Percentiles rank a stretch among this genome's conserved stretches.
phyloP scores from a whole-genome alignment of 352 stramenopile genomes.

The Blastocystis sp. region DNA sequence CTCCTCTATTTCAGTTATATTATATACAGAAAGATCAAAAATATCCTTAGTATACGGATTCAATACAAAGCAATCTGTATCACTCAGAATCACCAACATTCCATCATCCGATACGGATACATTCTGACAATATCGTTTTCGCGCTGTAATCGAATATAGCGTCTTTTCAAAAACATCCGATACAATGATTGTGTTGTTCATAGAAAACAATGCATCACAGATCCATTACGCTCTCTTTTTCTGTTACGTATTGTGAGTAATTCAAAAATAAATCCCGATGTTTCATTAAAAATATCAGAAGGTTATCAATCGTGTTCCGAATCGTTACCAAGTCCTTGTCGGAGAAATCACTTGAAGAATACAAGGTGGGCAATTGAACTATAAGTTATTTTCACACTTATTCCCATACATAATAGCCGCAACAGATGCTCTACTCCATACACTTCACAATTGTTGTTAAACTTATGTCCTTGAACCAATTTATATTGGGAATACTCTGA shows the following conservation, averaged over 20 bases:
- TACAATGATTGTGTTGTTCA: background rate
- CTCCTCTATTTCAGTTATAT: background rate
- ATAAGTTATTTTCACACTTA: background rate
- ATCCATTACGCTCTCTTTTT: background rate
- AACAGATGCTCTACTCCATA: conserved; percentile 9
- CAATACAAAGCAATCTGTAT: background rate
- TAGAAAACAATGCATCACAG: conserved; percentile 6
- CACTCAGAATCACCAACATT: background rate
- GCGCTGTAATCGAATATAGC: background rate
- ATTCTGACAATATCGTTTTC: background rate
- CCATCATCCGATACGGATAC: background rate
- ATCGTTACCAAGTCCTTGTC: background rate
- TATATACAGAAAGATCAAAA: background rate
- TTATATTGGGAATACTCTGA: background rate
- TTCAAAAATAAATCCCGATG: background rate
- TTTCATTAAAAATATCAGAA: background rate
- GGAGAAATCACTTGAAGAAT: background rate
- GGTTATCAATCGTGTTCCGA: background rate
- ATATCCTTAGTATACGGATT: background rate
- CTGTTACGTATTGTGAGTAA: background rate
- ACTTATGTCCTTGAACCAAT: background rate
- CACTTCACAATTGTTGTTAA: background rate
- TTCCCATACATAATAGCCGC: background rate
- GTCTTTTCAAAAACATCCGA: background rate
- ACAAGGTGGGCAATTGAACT: background rate